Evolutionary conservation across 2,329 filamentous ascomycete genomes (phyloP), one percentile per base, ranked within the genome.

Genomic region (Botrytis galanthina): DNA sequence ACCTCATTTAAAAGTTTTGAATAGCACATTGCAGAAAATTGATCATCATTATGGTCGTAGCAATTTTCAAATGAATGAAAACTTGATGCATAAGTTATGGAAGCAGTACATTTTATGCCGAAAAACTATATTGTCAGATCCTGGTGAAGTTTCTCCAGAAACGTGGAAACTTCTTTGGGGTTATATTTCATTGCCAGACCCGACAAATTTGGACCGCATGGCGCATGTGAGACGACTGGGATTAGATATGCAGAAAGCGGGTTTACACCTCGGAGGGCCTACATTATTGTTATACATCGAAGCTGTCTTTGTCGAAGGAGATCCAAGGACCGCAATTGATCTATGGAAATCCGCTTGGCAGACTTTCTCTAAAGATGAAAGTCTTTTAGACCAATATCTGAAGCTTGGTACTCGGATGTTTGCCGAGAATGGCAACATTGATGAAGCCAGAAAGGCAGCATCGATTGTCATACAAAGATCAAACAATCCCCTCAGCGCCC

Each of bases 261-360:
- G 88, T 12, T 84, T 88, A 67, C 76, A 84, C 1, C 82, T 94
- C 70, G 85, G 82, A 20, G 84, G 86, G 6, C 80, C 84, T 3
- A 91, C 93, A 78, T 88, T 89, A 76, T 82, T 94, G 29, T 83
- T 91, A 42, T 90, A 90, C 46, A 89, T 94, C 46, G 90, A 93
- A 79, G 89, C 91, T 73, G 84, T 92, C 59, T 91, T 92, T 76
- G 84, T 90, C 9, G 86, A 87, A 59, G 91, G 90, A 3, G 88
- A 88, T 80, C 84, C 87, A 16, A 73, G 75, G 29, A 68, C 73
- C 79, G 81, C 72, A 80, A 83, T 79, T 48, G 42, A 74, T 75
- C 80, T 69, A 79, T 85, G 80, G 80, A 71, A 78, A 72, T 83
- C 83, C 70, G 75, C 84, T 59, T 77, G 81, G 26, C 81, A 80